Evolutionary conservation across 331 rosid genomes (phyloP), one percentile per base, ranked within the genome.

Genomic region (Saraca asoca): DNA sequence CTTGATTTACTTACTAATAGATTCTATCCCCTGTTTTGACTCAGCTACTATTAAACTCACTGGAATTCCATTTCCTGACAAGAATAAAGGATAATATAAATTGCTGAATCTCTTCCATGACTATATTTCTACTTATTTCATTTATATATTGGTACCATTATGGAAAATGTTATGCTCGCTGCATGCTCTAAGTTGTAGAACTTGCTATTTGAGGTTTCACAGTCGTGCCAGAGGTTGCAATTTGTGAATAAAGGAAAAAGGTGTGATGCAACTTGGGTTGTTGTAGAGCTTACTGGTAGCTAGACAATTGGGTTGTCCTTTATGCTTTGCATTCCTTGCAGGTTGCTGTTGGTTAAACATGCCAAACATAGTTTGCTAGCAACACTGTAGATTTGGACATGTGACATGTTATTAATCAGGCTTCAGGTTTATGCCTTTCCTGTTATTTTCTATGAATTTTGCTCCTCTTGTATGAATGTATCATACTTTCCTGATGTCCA

Each of bases 121-220:
- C 39, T 48, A 34, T 58, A 58, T 41, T 17, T 62, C 55, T 49
- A 46, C 46, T 13, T 37, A n/a, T n/a, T n/a, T n/a, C n/a, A n/a
- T n/a, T 39, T 46, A 38, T 45, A 45, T n/a, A 38, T 53, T 74
- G 38, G 49, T 57, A 31, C 17, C 5, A 13, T 52, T 57, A 19
- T 33, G 48, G 12, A 56, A n/a, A 35, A 43, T 9, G 51, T 61
- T 38, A 29, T 54, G 52, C 60, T 53, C 11, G n/a, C 8, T 75
- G 12, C 45, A 35, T 61, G 46, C 49, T 45, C 43, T 68, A 60
- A 55, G 13, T 7, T 12, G 66, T 20, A 34, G 66, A 34, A 65
- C 60, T 66, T 66, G 66, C 55, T 45, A 8, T 55, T 56, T 70
- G 69, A 76, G 56, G 56, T 49, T 69, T 76, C 57, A 46, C 52